Conservation (phyloP, 2,329 filamentous ascomycete genomes). For the Fusarium albosuccineum region DNA sequence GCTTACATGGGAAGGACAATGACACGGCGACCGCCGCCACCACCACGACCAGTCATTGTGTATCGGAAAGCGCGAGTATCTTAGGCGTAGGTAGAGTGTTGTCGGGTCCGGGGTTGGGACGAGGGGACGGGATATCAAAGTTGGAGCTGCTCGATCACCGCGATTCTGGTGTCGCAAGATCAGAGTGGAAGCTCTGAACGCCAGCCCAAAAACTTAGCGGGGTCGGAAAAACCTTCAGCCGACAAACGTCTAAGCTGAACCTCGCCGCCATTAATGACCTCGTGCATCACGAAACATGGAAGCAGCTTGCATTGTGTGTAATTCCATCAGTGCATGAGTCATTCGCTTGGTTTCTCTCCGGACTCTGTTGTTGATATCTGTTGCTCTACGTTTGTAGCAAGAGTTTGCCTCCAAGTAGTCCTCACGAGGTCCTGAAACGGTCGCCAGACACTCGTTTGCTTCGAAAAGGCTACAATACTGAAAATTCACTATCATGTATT, state of each 20-base stretch:
- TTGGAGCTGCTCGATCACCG: constrained; percentile 34
- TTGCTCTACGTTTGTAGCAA: no score
- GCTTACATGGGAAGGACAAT: constrained; percentile 68
- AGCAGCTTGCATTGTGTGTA: no score
- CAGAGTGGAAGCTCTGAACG: constrained; percentile 40
- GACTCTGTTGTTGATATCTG: no score
- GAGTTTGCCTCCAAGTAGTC: no score
- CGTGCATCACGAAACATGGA: no score
- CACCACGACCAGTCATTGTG: constrained; percentile 70
- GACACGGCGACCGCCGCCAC: constrained; percentile 71
- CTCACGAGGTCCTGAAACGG: no score
- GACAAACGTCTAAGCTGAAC: background rate
- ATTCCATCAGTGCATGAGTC: no score
- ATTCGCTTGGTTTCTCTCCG: no score
- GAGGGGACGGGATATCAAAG: constrained; percentile 9
- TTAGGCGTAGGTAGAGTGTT: background rate
- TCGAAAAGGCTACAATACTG: no score
- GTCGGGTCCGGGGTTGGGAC: constrained; percentile 8
- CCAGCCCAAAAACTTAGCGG: constrained; percentile 43
- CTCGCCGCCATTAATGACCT: no score
- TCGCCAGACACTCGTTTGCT: no score
- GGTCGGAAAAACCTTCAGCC: constrained; percentile 37
- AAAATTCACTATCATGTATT: no score
- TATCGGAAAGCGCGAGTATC: constrained; percentile 19
- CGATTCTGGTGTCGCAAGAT: constrained; percentile 45